Evolutionary conservation across 2,329 filamentous ascomycete species (phyloP), one percentile per base, ranked within the genome.

Genomic region (Gnomoniopsis smithogilvyi): DNA sequence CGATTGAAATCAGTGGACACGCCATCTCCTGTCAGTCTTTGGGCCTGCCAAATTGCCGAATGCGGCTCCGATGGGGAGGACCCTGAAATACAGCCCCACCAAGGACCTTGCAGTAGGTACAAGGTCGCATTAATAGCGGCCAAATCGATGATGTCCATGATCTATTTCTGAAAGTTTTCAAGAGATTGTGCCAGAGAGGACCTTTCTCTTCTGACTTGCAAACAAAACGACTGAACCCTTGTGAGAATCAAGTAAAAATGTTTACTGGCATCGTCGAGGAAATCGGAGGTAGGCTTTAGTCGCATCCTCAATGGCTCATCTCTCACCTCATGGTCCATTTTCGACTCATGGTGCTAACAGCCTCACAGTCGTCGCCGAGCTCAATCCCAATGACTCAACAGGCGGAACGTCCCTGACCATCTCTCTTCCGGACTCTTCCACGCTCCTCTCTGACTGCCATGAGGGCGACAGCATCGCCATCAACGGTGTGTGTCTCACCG

Each of bases 211-310:
- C 15, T 41, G 36, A 41, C 17, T 41, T 41, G 6, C 36, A n/a
- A 14, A 6, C 3, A n/a, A n/a, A 14, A 41, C 17, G 17, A 41
- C 26, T n/a, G 12, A 12, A 41, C 8, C 12, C 4, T 12, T 15
- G 36, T n/a, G 36, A 41, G 6, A 41, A 12, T 8, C 11, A 26
- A 47, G 12, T 21, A 66, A 73, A 54, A 62, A 98, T 99, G 95
- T 98, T 99, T 71, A 98, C 95, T 59, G 95, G 95, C 67, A 90
- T 96, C 63, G 91, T 96, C 56, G 92, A 96, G 77, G 89, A 89
- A 63, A 89, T 98, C 64, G 95, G 95, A 79, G 93, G 94, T 96
- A 79, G 76, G 87, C 78, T 59, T 54, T 33, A 34, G 51, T 48
- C 26, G 53, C 43, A 45, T 38, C 49, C 17, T 45, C 21, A 57